Evolutionary conservation across 2,329 filamentous ascomycete genomes (phyloP).

Genomic region (Aspergillus unguis): DNA sequence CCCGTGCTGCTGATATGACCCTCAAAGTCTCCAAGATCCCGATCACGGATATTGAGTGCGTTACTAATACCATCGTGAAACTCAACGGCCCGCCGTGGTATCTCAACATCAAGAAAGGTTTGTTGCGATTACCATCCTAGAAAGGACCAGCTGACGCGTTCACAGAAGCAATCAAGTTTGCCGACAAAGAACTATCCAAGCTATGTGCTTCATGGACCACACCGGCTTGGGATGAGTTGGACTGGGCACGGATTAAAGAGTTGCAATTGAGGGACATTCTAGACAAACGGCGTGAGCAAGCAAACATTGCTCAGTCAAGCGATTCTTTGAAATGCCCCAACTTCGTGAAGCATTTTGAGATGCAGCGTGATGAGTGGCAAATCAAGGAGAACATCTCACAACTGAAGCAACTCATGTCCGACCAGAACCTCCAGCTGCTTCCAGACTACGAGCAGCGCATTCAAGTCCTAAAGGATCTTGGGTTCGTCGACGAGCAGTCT

Average conservation of each 20-base stretch:
- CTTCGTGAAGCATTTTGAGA: conserved; percentile 90
- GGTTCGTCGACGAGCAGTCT: conserved; percentile 81
- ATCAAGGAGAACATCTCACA: conserved; percentile 91
- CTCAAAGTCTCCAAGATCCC: conserved; percentile 68
- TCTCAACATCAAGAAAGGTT: conserved; percentile 51
- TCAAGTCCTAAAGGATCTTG: conserved; percentile 83
- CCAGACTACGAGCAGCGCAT: conserved; percentile 97
- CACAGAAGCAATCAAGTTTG: conserved; percentile 53
- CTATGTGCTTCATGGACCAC: conserved; percentile 72
- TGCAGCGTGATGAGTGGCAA: conserved; percentile 95
- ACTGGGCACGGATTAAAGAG: conserved; percentile 78
- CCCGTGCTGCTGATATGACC: conserved; percentile 63
- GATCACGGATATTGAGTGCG: conserved; percentile 75
- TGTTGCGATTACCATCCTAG: background rate
- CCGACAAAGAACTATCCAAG: conserved; percentile 65
- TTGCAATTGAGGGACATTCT: conserved; percentile 76
- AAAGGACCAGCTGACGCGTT: conserved; percentile 18
- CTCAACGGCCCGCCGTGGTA: conserved; percentile 48
- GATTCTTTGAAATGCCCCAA: conserved; percentile 67
- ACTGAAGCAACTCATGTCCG: conserved; percentile 83
- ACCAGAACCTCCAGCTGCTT: conserved; percentile 91
- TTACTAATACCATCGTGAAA: conserved; percentile 67
- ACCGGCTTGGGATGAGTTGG: conserved; percentile 76
- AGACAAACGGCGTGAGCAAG: conserved; percentile 65
- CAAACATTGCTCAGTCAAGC: conserved; percentile 60